phyloP scores from a whole-genome alignment of 2,329 filamentous ascomycete species.

The Talaromyces funiculosus region DNA sequence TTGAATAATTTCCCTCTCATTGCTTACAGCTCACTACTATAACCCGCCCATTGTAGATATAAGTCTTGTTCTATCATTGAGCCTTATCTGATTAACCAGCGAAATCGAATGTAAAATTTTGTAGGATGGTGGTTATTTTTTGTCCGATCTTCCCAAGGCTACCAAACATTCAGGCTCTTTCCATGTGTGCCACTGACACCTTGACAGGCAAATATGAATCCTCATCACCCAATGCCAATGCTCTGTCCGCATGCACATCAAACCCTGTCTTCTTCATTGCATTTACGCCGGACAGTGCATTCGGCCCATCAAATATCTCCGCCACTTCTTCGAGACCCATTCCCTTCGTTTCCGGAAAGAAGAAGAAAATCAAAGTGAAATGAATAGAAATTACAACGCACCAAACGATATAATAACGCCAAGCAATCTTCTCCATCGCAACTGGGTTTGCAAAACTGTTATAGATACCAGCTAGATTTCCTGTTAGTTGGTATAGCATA shows the following conservation, averaged over 20 bases:
- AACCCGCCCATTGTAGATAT: too few relatives aligned
- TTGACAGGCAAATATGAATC: not conserved
- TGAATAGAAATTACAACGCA: constrained; percentile 13
- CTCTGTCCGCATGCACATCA: not conserved
- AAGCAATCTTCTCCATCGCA: constrained; percentile 14
- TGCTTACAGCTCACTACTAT: too few relatives aligned
- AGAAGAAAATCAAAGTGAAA: constrained; percentile 33
- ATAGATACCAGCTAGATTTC: constrained; percentile 9
- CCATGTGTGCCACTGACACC: not conserved
- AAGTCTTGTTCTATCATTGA: too few relatives aligned
- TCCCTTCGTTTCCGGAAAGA: constrained; percentile 52
- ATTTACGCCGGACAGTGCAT: constrained; percentile 7
- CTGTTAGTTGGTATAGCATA: constrained; percentile 12
- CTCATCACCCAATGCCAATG: not conserved
- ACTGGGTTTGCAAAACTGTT: constrained; percentile 16
- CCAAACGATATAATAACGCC: constrained; percentile 17
- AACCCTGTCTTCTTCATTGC: not conserved
- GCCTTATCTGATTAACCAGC: too few relatives aligned
- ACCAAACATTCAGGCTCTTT: not conserved
- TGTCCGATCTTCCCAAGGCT: not conserved
- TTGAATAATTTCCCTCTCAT: too few relatives aligned
- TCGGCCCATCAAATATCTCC: constrained; percentile 14
- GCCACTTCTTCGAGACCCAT: constrained; percentile 48
- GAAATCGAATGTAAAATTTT: too few relatives aligned
- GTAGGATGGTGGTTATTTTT: too few relatives aligned